Percentiles rank a stretch among this genome's conserved stretches.
phyloP scores from a whole-genome alignment of 306 rosid species.

The Trifolium dubium region DNA sequence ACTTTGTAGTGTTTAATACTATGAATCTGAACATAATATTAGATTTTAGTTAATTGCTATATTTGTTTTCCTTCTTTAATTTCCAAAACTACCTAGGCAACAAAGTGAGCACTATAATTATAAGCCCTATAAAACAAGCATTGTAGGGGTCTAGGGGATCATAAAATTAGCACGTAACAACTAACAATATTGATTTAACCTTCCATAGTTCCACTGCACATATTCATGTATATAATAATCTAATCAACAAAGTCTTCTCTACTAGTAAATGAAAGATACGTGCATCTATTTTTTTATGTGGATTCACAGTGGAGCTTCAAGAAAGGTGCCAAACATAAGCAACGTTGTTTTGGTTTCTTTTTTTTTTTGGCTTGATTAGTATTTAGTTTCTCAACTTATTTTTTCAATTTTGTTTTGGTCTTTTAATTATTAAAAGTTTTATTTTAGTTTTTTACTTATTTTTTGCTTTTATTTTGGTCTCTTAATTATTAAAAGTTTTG shows the following conservation, averaged over 20 bases:
- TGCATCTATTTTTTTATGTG: conserved; percentile 14
- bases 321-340: neutral
- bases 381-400: too few species aligned
- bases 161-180: neutral
- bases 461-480: too few species aligned
- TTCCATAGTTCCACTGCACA: neutral
- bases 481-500: too few species aligned
- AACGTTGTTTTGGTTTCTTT: neutral
- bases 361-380: too few species aligned
- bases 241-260: conserved; percentile 33
- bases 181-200: conserved; percentile 3
- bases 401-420: too few species aligned
- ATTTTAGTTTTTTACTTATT: too few species aligned
- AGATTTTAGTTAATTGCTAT: too few species aligned
- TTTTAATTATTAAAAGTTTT: too few species aligned
- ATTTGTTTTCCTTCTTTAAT: too few species aligned
- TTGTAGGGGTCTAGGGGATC: neutral
- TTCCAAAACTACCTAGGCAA: neutral
- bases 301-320: neutral
- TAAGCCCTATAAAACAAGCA: neutral
- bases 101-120: neutral
- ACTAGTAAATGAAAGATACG: conserved; percentile 25
- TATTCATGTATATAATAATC: neutral
- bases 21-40: too few species aligned
- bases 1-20: too few species aligned